Percentiles rank a stretch among this genome's conserved stretches.
These are phyloP conservation scores for Fusarium tjaetaba DNA, from an alignment of 2,329 filamentous ascomycete genomes.

Conservation along the genomic window DNA sequence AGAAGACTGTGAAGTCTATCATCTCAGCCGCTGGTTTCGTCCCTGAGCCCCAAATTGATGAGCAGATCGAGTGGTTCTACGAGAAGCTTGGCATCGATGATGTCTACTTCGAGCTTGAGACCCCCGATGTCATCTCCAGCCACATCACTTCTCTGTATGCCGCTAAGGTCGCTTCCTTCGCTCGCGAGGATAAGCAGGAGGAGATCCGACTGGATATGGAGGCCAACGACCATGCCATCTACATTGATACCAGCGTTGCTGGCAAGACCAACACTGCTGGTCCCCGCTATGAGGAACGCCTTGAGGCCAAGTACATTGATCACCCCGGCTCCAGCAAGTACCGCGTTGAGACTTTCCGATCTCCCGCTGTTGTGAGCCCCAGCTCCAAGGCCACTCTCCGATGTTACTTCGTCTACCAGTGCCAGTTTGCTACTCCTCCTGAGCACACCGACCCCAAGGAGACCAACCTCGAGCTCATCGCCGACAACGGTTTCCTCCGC, in stretches of 20 bases:
- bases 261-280: conserved; percentile 80
- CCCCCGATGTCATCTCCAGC: conserved; percentile 85
- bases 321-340: conserved; percentile 78
- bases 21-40: conserved; percentile 87
- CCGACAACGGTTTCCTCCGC: conserved; percentile 91
- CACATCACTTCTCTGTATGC: conserved; percentile 97
- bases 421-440: conserved; percentile 81
- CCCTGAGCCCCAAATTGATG: conserved; percentile 81
- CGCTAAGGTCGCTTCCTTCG: conserved; percentile 93
- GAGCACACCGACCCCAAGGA: conserved; percentile 79
- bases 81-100: conserved; percentile 97
- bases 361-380: conserved; percentile 79
- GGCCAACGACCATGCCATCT: conserved; percentile 92
- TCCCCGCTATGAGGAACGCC: conserved; percentile 91
- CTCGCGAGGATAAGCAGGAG: conserved; percentile 90
- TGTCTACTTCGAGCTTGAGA: conserved; percentile 96
- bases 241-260: conserved; percentile 96
- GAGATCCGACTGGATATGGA: conserved; percentile 98
- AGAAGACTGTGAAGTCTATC: conserved; percentile 84
- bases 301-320: conserved; percentile 96
- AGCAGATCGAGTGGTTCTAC: conserved; percentile 96
- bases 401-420: conserved; percentile 99
- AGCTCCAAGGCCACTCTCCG: conserved; percentile 82
- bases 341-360: conserved; percentile 97
- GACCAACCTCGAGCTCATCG: conserved; percentile 89